Evolutionary conservation across 2,329 filamentous ascomycete genomes (phyloP).

Genomic region (Diaporthe citrichinensis): DNA sequence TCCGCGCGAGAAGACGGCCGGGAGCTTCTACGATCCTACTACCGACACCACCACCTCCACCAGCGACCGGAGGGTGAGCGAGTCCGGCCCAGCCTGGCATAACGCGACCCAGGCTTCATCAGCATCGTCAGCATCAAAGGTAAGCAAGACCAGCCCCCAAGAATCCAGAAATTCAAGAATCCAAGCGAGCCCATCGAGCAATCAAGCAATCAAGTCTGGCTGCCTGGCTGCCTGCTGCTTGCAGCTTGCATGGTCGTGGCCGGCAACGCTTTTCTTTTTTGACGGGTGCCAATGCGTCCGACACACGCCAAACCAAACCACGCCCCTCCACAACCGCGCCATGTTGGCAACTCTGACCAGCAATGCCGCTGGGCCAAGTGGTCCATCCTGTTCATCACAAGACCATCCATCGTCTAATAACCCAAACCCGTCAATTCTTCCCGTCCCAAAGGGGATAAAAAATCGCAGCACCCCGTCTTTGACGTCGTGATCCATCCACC

Average conservation of each 20-base stretch:
- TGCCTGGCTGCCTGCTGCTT: slow-evolving; percentile 1
- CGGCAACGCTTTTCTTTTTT: slow-evolving; percentile 23
- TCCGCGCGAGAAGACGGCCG: slow-evolving; percentile 57
- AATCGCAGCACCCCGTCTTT: slow-evolving; percentile 19
- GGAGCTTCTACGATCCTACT: slow-evolving; percentile 68
- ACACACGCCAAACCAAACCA: slow-evolving; percentile 39
- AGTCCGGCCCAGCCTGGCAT: slow-evolving; percentile 62
- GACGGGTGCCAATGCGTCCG: slow-evolving; percentile 28
- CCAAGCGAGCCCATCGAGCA: not conserved
- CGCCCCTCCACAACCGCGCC: slow-evolving; percentile 37
- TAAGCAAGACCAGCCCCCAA: not conserved
- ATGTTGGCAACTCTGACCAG: slow-evolving; percentile 42
- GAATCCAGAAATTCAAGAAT: not conserved
- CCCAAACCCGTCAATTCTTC: slow-evolving; percentile 28
- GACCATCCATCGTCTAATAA: slow-evolving; percentile 7
- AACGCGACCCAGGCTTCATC: slow-evolving; percentile 59
- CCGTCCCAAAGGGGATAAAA: not conserved
- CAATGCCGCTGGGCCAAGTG: slow-evolving; percentile 35
- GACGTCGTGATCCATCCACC: slow-evolving; percentile 31
- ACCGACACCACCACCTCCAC: slow-evolving; percentile 63
- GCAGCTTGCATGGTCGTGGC: slow-evolving; percentile 16
- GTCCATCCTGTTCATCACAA: slow-evolving; percentile 34
- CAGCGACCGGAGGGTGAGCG: slow-evolving; percentile 62
- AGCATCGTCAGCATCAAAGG: slow-evolving; percentile 58
- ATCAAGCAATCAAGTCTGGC: not conserved